Base-by-base conservation (phyloP, 139 green algal genomes). In the Gonium pectorale region DNA sequence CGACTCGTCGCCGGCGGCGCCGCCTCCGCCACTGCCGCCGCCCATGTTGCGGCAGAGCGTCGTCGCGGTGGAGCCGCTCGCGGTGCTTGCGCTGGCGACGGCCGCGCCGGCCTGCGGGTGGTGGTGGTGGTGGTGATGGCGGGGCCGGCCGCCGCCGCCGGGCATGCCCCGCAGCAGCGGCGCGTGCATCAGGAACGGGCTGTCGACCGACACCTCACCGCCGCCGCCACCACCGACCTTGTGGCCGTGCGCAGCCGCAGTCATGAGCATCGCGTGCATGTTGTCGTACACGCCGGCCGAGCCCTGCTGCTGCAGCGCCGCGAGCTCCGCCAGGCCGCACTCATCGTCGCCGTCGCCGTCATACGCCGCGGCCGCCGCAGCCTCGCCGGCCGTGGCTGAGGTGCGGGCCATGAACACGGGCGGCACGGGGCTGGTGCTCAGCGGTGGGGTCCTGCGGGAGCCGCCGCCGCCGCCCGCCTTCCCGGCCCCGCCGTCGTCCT, bases 171-270 rank as follows among this genome's bases (percentile, higher is more conserved):
- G 75, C 17, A 24, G 17, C 1, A 41, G 40, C 15, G 35, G 54
- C 21, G 38, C 43, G 27, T 11, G 31, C 26, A 21, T 43, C 21
- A 33, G 38, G 54, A 44, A 64, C 31, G 59, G 75, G 29, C 75
- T 82, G 40, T 59, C 75, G 3, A 71, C 75, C 29, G 75, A 82
- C 17, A 9, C 60, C 60, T 82, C 75, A 19, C 75, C 59, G 71
- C 71, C 71, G 49, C 5, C 46, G 69, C 41, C 41, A 27, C 2
- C 41, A 29, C 27, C 41, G 41, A 13, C 21, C 43, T 26, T 5
- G 19, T 64, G 56, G 26, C 33, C 26, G 11, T 44, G 33, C 11
- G 33, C 26, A n/a, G n/a, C n/a, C n/a, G n/a, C n/a, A n/a, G n/a
- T n/a, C 4, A 35, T 33, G 15, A 69, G 63, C 33, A 69, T 15